Percentiles rank a stretch among this genome's conserved stretches.
Conservation (phyloP, 768 basidiomycete genomes). For the Obba rivulosa region DNA sequence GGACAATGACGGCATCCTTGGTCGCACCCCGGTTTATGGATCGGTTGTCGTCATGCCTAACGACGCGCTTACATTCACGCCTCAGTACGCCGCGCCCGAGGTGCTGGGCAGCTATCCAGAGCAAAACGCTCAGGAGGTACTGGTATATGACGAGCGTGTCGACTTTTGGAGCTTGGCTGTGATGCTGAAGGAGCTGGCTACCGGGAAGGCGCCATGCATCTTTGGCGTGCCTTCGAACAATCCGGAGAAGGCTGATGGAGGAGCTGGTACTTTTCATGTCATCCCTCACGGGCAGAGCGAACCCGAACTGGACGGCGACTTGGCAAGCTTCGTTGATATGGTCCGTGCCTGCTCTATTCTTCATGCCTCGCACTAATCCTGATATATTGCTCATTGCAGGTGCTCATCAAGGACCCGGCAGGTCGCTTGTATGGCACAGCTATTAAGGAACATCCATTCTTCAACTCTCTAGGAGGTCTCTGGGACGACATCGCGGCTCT, state of each 20-base stretch:
- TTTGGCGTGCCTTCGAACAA: neutral
- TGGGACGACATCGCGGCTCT: slow-evolving; percentile 10
- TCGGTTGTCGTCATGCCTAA: slow-evolving; percentile 7
- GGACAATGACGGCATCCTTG: neutral
- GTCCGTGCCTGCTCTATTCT: slow-evolving; percentile 2
- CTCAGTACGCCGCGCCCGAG: slow-evolving; percentile 15
- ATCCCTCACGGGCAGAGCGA: too few species aligned
- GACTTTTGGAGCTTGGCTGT: slow-evolving; percentile 13
- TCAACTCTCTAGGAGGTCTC: slow-evolving; percentile 2
- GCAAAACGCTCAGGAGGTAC: neutral
- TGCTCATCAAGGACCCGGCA: neutral
- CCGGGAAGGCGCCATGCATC: slow-evolving; percentile 1
- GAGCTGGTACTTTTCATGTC: too few species aligned
- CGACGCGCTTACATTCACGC: slow-evolving; percentile 14
- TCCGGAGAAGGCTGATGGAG: neutral
- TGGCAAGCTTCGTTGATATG: neutral
- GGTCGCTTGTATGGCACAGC: slow-evolving; percentile 5
- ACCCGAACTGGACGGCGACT: neutral
- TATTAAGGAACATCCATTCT: slow-evolving; percentile 6
- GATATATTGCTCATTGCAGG: neutral
- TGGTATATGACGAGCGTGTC: slow-evolving; percentile 14
- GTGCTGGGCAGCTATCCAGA: slow-evolving; percentile 3
- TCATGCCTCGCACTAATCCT: neutral
- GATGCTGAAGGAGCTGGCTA: slow-evolving; percentile 12
- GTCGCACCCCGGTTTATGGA: slow-evolving; percentile 1